Evolutionary conservation across 495 filamentous ascomycete genomes (phyloP), one percentile per base, ranked within the genome.

Genomic region (Chaetomium fimeti): DNA sequence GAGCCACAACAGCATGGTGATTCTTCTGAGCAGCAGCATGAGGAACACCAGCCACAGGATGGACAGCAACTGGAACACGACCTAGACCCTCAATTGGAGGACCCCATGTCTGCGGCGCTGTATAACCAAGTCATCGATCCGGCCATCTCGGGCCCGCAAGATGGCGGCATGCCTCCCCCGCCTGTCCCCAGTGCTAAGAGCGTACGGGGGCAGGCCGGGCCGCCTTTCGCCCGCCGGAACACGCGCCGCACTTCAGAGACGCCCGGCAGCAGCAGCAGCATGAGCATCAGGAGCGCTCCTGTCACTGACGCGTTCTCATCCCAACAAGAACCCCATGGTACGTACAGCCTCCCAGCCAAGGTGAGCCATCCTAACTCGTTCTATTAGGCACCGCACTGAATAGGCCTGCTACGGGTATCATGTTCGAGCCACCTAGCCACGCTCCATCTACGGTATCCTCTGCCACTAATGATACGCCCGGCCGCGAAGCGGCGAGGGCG

Each of bases 111-210:
- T 45, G 38, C 49, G 15, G n/a, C 57, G 0, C 42, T 3, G 15
- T 65, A 43, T 20, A n/a, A 65, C 25, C 36, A 65, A 38, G 28
- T 25, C 27, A 65, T 65, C 28, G 71, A 73, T 47, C 71, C 71
- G 1, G 67, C 67, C 36, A 71, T 73, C 63, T 64, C 69, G 9
- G 62, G 57, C 20, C 3, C 66, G 27, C 62, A 67, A 32, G 49
- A 51, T 49, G 63, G 24, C 28, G 47, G 9, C 38, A 74, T 74
- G 72, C 59, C 60, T 20, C 72, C 72, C 20, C 72, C 72, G 6
- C 66, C 71, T 20, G 4, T 64, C 6, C 71, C 68, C 20, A 32
- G 27, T 25, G 25, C 61, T 28, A 71, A 64, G 69, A 63, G 53
- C 24, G 29, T 20, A n/a, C 60, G 55, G 20, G 66, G 62, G 18